phyloP scores from a whole-genome alignment of 345 rosid genomes.

The Orychophragmus violaceus region DNA sequence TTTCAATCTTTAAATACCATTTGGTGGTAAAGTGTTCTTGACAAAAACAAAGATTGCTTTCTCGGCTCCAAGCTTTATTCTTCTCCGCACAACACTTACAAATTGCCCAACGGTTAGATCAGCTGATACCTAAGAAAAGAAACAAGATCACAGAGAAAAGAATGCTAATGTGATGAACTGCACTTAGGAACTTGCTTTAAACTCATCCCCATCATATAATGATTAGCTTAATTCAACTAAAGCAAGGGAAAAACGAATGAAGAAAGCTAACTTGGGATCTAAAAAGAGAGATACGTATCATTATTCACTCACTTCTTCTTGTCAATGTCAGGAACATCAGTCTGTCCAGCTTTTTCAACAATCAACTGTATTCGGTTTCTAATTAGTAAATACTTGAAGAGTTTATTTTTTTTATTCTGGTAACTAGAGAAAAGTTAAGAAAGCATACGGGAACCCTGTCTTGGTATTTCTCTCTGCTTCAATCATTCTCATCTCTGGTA shows the following conservation, averaged over 20 bases:
- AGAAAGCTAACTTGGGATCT: no score
- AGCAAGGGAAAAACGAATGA: no score
- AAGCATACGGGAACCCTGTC: not conserved
- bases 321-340: not conserved
- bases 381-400: not conserved
- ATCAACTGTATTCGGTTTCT: not conserved
- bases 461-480: not conserved
- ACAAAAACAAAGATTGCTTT: slow-evolving; percentile 85
- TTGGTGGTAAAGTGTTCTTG: slow-evolving; percentile 67
- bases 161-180: not conserved
- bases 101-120: slow-evolving; percentile 81
- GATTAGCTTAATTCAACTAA: no score
- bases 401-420: no score
- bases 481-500: not conserved
- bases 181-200: not conserved
- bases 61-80: slow-evolving; percentile 76
- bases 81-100: slow-evolving; percentile 72
- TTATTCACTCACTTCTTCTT: not conserved
- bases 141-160: not conserved
- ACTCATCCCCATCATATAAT: no score
- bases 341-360: not conserved
- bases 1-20: slow-evolving; percentile 35
- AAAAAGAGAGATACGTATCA: no score
- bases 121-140: slow-evolving; percentile 54
- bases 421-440: not conserved